Evolutionary conservation across 176 grass and related monocot genomes (phyloP).

Genomic region (Sorghum bicolor): DNA sequence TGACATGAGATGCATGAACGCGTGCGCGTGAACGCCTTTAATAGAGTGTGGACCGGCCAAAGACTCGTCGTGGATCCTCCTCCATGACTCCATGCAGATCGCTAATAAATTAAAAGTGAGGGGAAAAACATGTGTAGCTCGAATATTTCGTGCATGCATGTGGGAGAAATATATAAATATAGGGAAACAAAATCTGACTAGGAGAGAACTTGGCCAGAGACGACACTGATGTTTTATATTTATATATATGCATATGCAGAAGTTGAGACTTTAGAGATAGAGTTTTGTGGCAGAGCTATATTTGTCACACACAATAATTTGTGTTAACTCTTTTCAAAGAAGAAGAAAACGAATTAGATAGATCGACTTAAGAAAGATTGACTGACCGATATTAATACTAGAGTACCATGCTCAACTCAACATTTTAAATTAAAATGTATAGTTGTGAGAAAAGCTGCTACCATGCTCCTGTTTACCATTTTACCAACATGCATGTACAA

Average conservation of each 20-base stretch:
- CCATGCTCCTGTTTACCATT: constrained; percentile 1
- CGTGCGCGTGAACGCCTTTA: not conserved
- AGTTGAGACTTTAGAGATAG: too few species aligned
- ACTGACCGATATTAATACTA: too few species aligned
- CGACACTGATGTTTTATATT: too few species aligned
- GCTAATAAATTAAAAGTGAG: not conserved
- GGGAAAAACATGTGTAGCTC: not conserved
- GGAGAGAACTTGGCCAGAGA: not conserved
- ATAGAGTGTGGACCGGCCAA: not conserved
- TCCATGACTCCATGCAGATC: not conserved
- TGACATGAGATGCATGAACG: constrained; percentile 22
- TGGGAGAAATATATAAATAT: not conserved
- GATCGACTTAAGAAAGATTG: too few species aligned
- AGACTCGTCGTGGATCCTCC: not conserved
- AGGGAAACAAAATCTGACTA: not conserved
- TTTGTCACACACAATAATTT: too few species aligned
- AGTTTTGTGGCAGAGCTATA: too few species aligned
- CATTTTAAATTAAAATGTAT: not conserved
- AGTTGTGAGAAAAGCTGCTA: not conserved
- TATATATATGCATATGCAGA: not conserved
- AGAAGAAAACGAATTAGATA: too few species aligned
- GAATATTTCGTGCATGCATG: not conserved
- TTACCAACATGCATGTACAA: constrained; percentile 3
- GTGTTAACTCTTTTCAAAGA: too few species aligned
- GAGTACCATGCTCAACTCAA: not conserved